A percentile compares a stretch with the other conserved stretches of the same genome.
These are phyloP conservation scores for Neurospora crassa DNA, from an alignment of 2,329 filamentous ascomycete genomes.

Conservation along the genomic window DNA sequence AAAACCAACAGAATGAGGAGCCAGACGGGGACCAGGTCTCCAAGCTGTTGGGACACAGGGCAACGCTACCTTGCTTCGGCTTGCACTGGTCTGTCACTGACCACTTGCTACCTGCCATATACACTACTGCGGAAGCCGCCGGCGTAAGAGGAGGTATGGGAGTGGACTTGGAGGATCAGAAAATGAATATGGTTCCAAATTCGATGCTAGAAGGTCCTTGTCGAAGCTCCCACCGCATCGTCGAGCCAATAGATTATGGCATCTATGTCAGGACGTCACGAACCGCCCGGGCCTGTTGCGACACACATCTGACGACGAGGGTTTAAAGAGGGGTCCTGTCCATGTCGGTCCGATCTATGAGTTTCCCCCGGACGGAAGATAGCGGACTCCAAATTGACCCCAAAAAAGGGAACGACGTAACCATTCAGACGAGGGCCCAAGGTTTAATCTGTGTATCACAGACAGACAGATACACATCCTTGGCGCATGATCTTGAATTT, in stretches of 20 bases:
- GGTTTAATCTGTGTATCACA: background rate
- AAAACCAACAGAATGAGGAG: background rate
- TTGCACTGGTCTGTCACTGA: background rate
- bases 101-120: background rate
- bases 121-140: background rate
- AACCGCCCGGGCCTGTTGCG: background rate
- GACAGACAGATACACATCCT: background rate
- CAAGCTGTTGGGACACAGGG: background rate
- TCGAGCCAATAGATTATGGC: background rate
- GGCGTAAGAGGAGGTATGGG: background rate
- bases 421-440: background rate
- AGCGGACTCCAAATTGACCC: background rate
- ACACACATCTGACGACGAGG: background rate
- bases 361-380: background rate
- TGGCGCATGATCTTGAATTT: background rate
- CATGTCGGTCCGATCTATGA: background rate
- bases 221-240: background rate
- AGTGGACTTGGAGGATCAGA: background rate
- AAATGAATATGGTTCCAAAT: background rate
- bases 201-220: background rate
- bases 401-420: background rate
- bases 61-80: background rate
- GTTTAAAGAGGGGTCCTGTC: background rate
- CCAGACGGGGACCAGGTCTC: background rate
- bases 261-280: background rate